Evolutionary conservation across 805 yeast species (phyloP).

Genomic region (Candida loeiensis): DNA sequence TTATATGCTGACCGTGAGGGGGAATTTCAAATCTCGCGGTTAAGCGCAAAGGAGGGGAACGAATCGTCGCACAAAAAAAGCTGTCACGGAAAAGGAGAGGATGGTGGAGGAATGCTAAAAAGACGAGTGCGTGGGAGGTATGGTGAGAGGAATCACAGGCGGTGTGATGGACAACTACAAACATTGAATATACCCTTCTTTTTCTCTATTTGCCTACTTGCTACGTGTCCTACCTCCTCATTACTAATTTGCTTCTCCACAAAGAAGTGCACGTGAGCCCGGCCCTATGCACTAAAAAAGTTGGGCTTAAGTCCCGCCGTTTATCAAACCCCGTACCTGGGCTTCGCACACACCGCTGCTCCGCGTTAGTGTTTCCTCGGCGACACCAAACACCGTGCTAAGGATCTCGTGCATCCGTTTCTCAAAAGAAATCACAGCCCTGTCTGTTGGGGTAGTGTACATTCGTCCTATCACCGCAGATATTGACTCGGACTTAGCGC

Average conservation of each 20-base stretch:
- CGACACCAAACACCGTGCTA: conserved; percentile 4
- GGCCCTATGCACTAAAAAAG: background rate
- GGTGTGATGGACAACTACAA: too few relatives aligned
- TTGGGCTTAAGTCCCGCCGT: conserved; percentile 1
- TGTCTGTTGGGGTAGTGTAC: background rate
- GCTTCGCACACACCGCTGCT: conserved; percentile 2
- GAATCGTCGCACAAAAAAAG: background rate
- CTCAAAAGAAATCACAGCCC: background rate
- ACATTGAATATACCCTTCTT: too few relatives aligned
- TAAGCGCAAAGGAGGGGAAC: conserved; percentile 4
- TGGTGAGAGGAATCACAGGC: too few relatives aligned
- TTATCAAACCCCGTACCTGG: background rate
- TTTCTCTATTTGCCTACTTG: too few relatives aligned
- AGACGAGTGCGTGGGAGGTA: too few relatives aligned
- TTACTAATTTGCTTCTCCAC: conserved; percentile 3
- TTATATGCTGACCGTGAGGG: background rate
- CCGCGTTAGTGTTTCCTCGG: conserved; percentile 4
- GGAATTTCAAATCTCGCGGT: background rate
- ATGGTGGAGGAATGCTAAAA: background rate
- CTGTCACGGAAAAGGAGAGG: background rate
- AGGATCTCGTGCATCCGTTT: conserved; percentile 3
- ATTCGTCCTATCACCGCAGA: background rate
- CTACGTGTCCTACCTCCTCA: too few relatives aligned
- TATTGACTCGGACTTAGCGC: background rate
- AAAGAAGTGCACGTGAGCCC: background rate